A percentile compares a stretch with the other conserved stretches of the same genome.
phyloP scores from a whole-genome alignment of 73 alveolate species.

The Paramecium tetraurelia region DNA sequence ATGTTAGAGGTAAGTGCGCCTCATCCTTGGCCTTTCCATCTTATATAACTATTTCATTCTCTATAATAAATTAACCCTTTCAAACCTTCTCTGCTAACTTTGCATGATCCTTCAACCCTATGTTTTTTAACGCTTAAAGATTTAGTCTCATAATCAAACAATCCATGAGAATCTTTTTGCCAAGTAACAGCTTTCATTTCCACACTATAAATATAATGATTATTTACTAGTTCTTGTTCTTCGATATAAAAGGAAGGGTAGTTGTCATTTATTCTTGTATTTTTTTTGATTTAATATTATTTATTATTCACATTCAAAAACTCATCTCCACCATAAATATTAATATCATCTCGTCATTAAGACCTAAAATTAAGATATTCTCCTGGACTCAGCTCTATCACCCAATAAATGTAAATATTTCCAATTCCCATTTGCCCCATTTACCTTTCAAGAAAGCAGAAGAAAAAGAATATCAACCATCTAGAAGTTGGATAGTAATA shows the following conservation, averaged over 20 bases:
- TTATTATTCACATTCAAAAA: background rate
- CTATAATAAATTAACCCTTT: background rate
- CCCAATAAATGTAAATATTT: too few relatives aligned
- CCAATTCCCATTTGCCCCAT: too few relatives aligned
- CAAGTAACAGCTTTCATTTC: slow-evolving; percentile 79
- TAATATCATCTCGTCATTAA: background rate
- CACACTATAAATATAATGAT: slow-evolving; percentile 38
- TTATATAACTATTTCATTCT: slow-evolving; percentile 5
- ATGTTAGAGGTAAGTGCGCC: background rate
- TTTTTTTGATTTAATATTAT: background rate
- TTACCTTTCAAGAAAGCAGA: too few relatives aligned
- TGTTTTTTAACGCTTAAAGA: slow-evolving; percentile 56
- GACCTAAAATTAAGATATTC: background rate
- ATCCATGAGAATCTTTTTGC: slow-evolving; percentile 84
- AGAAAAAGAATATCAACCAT: too few relatives aligned
- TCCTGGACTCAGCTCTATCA: background rate
- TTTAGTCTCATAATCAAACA: slow-evolving; percentile 87
- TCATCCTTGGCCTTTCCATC: background rate
- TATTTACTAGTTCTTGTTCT: slow-evolving; percentile 43
- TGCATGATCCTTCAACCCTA: slow-evolving; percentile 53
- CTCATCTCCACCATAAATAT: background rate
- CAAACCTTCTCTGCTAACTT: slow-evolving; percentile 44
- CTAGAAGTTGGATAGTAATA: too few relatives aligned
- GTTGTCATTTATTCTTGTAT: slow-evolving; percentile 24
- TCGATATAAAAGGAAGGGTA: slow-evolving; percentile 6